Evolutionary conservation across 2,329 filamentous ascomycete species (phyloP).

Genomic region (Neonectria hederae): DNA sequence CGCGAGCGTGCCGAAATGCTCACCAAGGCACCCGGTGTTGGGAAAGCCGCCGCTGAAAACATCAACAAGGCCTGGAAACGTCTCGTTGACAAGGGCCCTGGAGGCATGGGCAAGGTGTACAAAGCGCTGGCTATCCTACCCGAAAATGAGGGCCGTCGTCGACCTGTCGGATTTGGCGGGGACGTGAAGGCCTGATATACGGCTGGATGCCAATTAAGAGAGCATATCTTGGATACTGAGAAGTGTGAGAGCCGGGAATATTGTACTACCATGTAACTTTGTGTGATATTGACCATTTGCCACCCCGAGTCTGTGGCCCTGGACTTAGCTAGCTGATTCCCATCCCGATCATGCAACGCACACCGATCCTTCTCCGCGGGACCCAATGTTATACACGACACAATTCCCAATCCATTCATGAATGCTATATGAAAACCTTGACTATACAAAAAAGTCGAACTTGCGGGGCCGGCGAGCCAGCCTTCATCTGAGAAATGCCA

Average conservation of each 20-base stretch:
- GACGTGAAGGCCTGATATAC: conserved; percentile 52
- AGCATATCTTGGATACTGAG: too few relatives aligned
- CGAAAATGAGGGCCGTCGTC: conserved; percentile 75
- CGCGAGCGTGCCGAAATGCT: conserved; percentile 78
- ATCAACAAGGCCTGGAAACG: conserved; percentile 81
- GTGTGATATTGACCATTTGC: conserved; percentile 5
- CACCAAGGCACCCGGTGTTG: conserved; percentile 54
- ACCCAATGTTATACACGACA: conserved; percentile 13
- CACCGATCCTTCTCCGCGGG: not conserved
- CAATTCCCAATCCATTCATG: conserved; percentile 33
- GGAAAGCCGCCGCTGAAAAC: conserved; percentile 62
- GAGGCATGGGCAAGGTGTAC: conserved; percentile 94
- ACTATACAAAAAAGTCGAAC: conserved; percentile 34
- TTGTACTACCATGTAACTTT: conserved; percentile 29
- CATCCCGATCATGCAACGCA: conserved; percentile 19
- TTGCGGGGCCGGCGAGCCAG: not conserved
- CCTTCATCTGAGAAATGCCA: not conserved
- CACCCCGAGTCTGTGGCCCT: conserved; percentile 4
- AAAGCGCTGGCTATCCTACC: conserved; percentile 93
- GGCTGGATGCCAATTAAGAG: too few relatives aligned
- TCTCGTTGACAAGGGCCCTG: conserved; percentile 81
- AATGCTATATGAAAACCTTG: conserved; percentile 29
- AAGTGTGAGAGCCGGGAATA: not conserved
- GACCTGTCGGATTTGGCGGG: conserved; percentile 93
- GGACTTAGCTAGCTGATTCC: conserved; percentile 18